Base-by-base conservation (phyloP, 176 grass and related monocot genomes). In the Lolium rigidum region DNA sequence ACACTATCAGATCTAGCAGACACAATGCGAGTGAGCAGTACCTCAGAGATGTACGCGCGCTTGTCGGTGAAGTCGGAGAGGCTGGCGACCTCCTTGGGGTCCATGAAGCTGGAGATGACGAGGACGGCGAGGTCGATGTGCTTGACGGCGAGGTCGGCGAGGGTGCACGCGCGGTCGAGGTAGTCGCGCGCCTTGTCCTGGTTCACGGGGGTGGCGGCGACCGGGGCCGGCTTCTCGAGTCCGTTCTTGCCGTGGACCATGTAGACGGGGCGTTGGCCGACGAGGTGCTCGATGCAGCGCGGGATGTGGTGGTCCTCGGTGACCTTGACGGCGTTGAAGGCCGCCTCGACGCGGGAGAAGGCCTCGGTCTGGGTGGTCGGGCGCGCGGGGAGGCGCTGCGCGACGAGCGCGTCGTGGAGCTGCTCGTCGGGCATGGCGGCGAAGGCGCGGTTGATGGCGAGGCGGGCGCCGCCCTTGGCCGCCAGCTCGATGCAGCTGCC, bases 1-100 rank as follows among this genome's bases (percentile, higher is more conserved):
- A 17, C 0, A 54, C 14, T n/a, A 16, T 5, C 51, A 54, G 51
- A 54, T 54, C 51, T 54, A 16, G 51, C 5, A 54, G 51, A 17
- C 16, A 15, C 51, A 6, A 16, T 15, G 3, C 4, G 51, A 54
- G 51, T 1, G 17, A 54, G 10, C 3, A 5, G n/a, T 16, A 67
- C 64, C 25, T 67, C 28, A 2, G 64, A 58, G 55, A 57, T 57
- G 55, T 57, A 20, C 0, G 18, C 56, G 56, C 7, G 1, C 1
- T 6, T 10, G 58, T 22, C 58, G 58, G n/a, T 61, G 58, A 61
- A 24, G 1, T 24, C 58, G 58, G 58, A 61, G 58, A 61, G 58
- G 58, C n/a, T 22, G 58, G 58, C 58, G 58, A 61, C n/a, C 20
- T 61, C n/a, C 58, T 61, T 61, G n/a, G 58, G 58, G n/a, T 61